Evolutionary conservation across 164 flowering plant genomes (phyloP), one percentile per base, ranked within the genome.

Genomic region (Macadamia integrifolia): DNA sequence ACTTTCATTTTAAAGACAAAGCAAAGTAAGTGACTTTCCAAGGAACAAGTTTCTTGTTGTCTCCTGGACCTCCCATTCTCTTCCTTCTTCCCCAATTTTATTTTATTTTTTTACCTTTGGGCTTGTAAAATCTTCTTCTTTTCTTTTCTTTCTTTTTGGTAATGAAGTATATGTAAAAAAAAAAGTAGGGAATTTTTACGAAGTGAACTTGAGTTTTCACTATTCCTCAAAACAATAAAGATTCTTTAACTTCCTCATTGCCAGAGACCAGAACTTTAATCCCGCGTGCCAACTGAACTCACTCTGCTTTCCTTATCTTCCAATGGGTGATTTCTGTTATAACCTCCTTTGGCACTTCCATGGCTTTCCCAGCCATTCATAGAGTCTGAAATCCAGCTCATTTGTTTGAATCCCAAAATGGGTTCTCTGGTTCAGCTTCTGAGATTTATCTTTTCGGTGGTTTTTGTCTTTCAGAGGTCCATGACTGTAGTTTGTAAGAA

Each of bases 341-440:
- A 74, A 66, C 49, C 9, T 46, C n/a, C 35, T 57, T 56, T 43
- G 56, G n/a, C 32, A 6, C 35, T 64, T 46, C 60, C 73, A 69
- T 77, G 71, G 76, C 53, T 64, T 32, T 60, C 30, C 44, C 46
- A 44, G 6, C 62, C 23, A 23, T 0, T 23, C 23, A 23, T 23
- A 23, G 23, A 23, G 23, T 23, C 23, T 44, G 55, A 40, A 70
- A 60, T 69, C 71, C 60, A 53, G 32, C 13, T 28, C 49, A 64
- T 53, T 32, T 57, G 23, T 9, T 58, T 56, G 50, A 59, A 57
- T 40, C 72, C 43, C 35, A 61, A 67, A 65, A 86, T 86, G 87
- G 77, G 82, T 77, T 66, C 58, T 77, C 55, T 56, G 64, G 52
- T 31, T 62, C 71, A 53, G 69, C 29, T 63, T 43, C 43, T 72